Evolutionary conservation across 1,284 basidiomycete genomes (phyloP).

Genomic region (Cryptococcus floricola): DNA sequence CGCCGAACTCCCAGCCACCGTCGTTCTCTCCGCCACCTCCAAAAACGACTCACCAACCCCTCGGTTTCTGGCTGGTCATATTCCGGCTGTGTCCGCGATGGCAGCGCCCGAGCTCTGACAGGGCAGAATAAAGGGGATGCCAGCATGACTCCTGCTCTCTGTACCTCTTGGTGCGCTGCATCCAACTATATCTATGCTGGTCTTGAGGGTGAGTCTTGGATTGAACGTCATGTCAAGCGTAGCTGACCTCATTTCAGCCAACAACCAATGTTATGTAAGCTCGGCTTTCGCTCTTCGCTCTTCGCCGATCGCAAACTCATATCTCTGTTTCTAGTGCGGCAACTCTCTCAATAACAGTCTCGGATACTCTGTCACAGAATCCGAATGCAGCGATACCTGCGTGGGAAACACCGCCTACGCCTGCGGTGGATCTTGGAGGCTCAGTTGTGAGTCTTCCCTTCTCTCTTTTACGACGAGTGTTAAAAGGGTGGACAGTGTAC

Average conservation of each 20-base stretch:
- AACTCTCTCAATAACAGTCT: slow-evolving; percentile 11
- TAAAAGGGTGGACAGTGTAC: slow-evolving; percentile 1
- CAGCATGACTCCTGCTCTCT: slow-evolving; percentile 13
- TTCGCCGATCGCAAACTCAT: background rate
- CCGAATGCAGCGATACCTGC: slow-evolving; percentile 31
- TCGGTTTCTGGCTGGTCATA: slow-evolving; percentile 15
- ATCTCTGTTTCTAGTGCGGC: slow-evolving; percentile 10
- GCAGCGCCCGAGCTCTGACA: slow-evolving; percentile 9
- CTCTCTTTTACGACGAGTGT: background rate
- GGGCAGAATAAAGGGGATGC: background rate
- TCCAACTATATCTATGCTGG: slow-evolving; percentile 19
- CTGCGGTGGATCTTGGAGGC: slow-evolving; percentile 29
- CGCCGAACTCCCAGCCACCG: background rate
- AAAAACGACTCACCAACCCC: slow-evolving; percentile 7
- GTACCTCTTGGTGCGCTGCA: slow-evolving; percentile 10
- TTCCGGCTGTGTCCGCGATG: slow-evolving; percentile 14
- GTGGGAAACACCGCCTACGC: slow-evolving; percentile 20
- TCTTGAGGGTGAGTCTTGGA: slow-evolving; percentile 12
- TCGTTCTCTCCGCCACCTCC: background rate
- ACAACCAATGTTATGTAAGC: slow-evolving; percentile 19
- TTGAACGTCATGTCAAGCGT: too few species aligned
- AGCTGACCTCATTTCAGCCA: slow-evolving; percentile 5
- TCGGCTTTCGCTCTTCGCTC: background rate
- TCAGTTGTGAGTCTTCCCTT: background rate
- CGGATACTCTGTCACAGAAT: slow-evolving; percentile 8